Evolutionary conservation across 305 asterid species (phyloP).

Genomic region (Euphrasia arctica): DNA sequence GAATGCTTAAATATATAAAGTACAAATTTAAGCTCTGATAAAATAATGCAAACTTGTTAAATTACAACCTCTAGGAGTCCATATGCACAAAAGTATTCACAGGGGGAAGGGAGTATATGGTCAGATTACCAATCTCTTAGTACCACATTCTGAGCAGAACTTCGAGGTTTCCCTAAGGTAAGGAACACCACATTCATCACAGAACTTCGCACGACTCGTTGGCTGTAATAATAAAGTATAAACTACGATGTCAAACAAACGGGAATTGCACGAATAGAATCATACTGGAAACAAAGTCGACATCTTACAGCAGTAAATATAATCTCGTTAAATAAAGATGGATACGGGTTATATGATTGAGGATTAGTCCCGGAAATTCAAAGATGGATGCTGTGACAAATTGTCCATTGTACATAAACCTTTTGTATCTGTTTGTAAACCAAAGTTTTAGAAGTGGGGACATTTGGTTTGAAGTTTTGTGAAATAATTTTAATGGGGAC

Average conservation of each 20-base stretch:
- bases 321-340: neutral
- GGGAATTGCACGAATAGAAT: neutral
- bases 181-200: constrained; percentile 83
- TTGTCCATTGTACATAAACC: neutral
- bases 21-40: neutral
- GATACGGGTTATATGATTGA: neutral
- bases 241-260: neutral
- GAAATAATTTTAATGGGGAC: neutral
- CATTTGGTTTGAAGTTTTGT: neutral
- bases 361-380: neutral
- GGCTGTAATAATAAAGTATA: constrained; percentile 42
- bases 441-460: neutral
- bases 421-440: neutral
- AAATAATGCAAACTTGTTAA: too few species aligned
- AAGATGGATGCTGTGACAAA: neutral
- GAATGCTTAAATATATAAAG: neutral
- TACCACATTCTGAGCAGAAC: constrained; percentile 90
- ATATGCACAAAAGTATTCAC: neutral
- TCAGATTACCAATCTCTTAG: constrained; percentile 74
- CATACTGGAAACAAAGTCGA: neutral
- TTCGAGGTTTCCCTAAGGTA: constrained; percentile 78
- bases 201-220: constrained; percentile 81
- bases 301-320: neutral
- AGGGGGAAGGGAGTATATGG: neutral
- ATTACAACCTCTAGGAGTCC: neutral